Evolutionary conservation across 2,329 filamentous ascomycete species (phyloP).

Genomic region (Fusarium cyanostomum): DNA sequence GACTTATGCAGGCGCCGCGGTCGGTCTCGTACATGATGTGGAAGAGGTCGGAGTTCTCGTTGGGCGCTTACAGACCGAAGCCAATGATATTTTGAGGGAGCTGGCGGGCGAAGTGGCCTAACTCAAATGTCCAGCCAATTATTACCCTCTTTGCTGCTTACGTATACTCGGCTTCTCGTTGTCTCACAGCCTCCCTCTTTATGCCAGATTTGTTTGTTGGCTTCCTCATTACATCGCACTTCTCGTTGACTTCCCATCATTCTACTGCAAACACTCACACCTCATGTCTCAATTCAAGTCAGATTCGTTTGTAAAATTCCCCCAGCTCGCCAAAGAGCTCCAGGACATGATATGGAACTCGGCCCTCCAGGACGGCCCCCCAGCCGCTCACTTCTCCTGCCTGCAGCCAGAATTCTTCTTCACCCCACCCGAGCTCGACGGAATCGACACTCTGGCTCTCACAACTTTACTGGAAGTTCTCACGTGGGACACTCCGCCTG

Average conservation of each 20-base stretch:
- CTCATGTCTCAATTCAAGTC: neutral
- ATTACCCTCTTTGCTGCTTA: no score
- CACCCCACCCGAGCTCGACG: no score
- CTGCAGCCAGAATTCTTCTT: neutral
- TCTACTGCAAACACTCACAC: neutral
- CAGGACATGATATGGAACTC: neutral
- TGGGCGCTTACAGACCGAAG: conserved; percentile 42
- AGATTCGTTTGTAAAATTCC: neutral
- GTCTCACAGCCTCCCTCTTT: no score
- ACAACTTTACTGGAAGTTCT: neutral
- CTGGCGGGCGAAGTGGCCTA: neutral
- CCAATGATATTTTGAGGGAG: conserved; percentile 17
- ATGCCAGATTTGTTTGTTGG: no score
- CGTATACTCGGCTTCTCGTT: no score
- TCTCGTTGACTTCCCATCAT: neutral
- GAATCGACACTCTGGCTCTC: no score
- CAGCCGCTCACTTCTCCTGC: neutral
- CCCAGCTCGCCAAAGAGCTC: neutral
- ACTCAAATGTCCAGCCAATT: no score
- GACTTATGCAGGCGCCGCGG: conserved; percentile 58
- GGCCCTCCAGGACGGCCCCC: neutral
- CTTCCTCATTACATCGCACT: neutral
- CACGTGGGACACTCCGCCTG: neutral
- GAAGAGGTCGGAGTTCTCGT: conserved; percentile 53
- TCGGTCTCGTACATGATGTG: conserved; percentile 56